Evolutionary conservation across 805 yeast species (phyloP), one percentile per base, ranked within the genome.

Genomic region (Barnettozyma californica): DNA sequence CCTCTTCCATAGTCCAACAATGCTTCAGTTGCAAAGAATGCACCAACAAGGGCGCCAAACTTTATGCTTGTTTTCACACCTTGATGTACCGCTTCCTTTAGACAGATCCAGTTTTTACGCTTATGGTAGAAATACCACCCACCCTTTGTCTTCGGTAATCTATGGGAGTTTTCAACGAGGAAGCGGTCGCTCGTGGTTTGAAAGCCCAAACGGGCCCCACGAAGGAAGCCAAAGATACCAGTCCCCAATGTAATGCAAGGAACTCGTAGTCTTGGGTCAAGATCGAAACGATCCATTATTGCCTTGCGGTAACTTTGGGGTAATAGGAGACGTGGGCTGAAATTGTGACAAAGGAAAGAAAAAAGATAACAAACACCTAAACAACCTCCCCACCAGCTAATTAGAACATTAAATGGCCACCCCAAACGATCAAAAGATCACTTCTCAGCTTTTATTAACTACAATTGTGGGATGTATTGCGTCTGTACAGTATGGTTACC

Each of bases 81-180:
- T 8, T 55, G 46, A 18, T 67, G 68, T 53, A 79, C 66, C 1
- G 87, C 87, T 25, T 71, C 70, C 49, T 76, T 71, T 33, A 84
- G 64, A 66, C 87, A 79, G 27, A 84, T 85, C 63, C 86, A 85
- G 65, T 86, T 84, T 68, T 87, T 88, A 53, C 88, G 75, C 66
- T 85, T 87, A 66, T 88, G 94, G 65, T 88, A 88, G 62, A 83
- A 84, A 60, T 84, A 88, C 96, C 96, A 88, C 0, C 92, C 94
- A 19, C 88, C 90, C 46, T 80, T 83, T 0, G 84, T 80, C 20
- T 65, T 73, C 8, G 96, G 96, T 49, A 89, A 67, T 45, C 96
- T 63, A 61, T 88, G 96, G 13, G 94, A 84, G 59, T 88, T 88
- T 55, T 86, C 87, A 2, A 91, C 89, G 42, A 88, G 69, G 56